Evolutionary conservation across 345 rosid genomes (phyloP), one percentile per base, ranked within the genome.

Genomic region (Triadica sebifera): DNA sequence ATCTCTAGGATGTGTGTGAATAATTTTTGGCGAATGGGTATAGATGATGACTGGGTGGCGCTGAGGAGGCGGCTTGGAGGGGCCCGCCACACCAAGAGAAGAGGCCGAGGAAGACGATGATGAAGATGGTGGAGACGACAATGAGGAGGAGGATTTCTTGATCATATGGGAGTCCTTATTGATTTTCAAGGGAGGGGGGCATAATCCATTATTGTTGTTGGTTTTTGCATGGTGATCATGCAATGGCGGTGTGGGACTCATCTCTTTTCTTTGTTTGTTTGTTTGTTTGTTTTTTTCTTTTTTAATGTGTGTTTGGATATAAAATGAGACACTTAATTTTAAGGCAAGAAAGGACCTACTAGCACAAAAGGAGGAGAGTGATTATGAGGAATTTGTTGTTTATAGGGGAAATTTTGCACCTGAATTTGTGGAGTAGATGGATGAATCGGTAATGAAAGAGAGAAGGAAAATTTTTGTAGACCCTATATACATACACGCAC

Each of bases 21-120:
- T 95, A 68, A 95, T 61, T 77, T 88, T 91, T 3, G 99, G 98
- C 5, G 96, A 88, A 72, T 91, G 98, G 8, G 99, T 93, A 86
- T 95, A 93, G 59, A 95, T 95, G 74, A 95, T 93, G 46, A 95
- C 98, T 3, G 99, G 99, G 37, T 89, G 98, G 6, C 89, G 91
- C 19, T 82, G 87, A 47, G 61, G 87, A 12, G 78, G 81, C 25
- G 85, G 82, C 75, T 82, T 84, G 12, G 74, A 69, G 25, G 84
- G 47, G 65, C 69, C 65, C 0, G 22, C 47, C 0, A 58, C 55
- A 56, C 69, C 67, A 0, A 63, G 45, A 4, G 84, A 70, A 12
- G 77, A 55, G 13, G 82, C 69, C 59, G 82, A 73, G 52, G 82
- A 78, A 6, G 88, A 78, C 19, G 70, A 58, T 0, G 72, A 59